These are phyloP conservation scores for Leptosphaerulina australis DNA, from an alignment of 2,329 filamentous ascomycete species.

Conservation along the genomic window DNA sequence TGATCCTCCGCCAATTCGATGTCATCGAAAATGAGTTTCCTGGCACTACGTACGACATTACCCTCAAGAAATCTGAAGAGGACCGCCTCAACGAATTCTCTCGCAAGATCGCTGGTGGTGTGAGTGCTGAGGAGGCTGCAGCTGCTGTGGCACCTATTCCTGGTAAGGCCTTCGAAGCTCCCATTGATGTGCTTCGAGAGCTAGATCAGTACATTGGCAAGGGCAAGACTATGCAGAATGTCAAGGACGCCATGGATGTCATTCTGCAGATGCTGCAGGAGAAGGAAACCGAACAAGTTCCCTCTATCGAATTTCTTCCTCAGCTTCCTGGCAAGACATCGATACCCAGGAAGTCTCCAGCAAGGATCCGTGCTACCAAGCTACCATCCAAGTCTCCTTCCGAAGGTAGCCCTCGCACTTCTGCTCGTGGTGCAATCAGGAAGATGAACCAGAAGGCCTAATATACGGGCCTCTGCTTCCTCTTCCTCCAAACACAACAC, in stretches of 20 bases:
- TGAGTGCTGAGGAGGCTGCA: conserved; percentile 16
- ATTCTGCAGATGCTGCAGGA: conserved; percentile 39
- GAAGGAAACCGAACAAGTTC: conserved; percentile 34
- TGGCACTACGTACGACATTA: conserved; percentile 40
- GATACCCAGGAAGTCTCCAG: conserved; percentile 21
- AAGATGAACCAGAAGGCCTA: conserved; percentile 27
- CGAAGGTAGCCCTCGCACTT: conserved; percentile 20
- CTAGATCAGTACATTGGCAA: conserved; percentile 33
- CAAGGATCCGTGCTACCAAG: conserved; percentile 19
- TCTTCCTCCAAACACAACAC: neutral
- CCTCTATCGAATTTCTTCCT: conserved; percentile 42
- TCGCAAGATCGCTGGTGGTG: conserved; percentile 28
- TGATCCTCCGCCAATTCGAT: conserved; percentile 44
- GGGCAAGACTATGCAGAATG: conserved; percentile 28
- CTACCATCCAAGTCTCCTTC: conserved; percentile 21
- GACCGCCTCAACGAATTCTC: conserved; percentile 40
- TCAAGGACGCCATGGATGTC: conserved; percentile 29
- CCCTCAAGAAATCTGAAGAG: conserved; percentile 46
- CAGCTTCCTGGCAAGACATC: conserved; percentile 26
- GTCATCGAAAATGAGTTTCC: conserved; percentile 40
- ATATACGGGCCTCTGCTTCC: too few relatives aligned
- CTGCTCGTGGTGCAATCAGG: conserved; percentile 34
- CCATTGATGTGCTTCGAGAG: conserved; percentile 42
- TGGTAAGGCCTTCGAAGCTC: conserved; percentile 41
- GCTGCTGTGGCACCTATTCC: conserved; percentile 16